These are phyloP conservation scores for Penicillium aurantiogriseum DNA, from an alignment of 2,329 filamentous ascomycete species.

Conservation along the genomic window DNA sequence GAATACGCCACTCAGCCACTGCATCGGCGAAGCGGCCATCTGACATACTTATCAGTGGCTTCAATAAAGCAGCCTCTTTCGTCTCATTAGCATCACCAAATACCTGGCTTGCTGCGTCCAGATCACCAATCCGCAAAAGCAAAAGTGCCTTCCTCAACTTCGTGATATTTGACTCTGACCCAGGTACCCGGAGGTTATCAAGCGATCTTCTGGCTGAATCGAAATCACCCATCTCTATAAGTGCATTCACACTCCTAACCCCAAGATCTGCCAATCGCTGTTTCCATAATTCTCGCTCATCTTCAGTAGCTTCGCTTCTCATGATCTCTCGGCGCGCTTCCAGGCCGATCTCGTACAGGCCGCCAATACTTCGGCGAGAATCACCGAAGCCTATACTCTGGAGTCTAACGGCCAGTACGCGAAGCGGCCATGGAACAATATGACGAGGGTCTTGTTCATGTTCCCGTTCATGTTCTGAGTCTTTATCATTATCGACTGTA, in stretches of 20 bases:
- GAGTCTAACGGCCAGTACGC: constrained; percentile 77
- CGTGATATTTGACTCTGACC: constrained; percentile 30
- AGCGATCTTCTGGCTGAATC: constrained; percentile 76
- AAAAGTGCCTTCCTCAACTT: constrained; percentile 59
- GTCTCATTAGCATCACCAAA: constrained; percentile 47
- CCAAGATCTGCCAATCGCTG: constrained; percentile 72
- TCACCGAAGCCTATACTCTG: constrained; percentile 86
- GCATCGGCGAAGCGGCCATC: constrained; percentile 70
- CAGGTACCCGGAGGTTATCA: constrained; percentile 50
- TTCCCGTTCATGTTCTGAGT: constrained; percentile 64
- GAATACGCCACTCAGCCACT: constrained; percentile 57
- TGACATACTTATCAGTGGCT: constrained; percentile 73
- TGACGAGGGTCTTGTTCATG: constrained; percentile 64
- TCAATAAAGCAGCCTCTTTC: constrained; percentile 30
- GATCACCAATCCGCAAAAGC: constrained; percentile 75
- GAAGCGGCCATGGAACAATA: constrained; percentile 82
- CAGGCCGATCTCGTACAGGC: constrained; percentile 81
- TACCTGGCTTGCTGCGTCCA: constrained; percentile 62
- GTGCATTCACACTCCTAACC: constrained; percentile 55
- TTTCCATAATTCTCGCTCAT: constrained; percentile 67
- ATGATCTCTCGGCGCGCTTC: constrained; percentile 67
- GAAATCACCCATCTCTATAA: constrained; percentile 73
- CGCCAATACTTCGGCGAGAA: constrained; percentile 78
- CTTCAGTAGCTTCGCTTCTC: constrained; percentile 51
- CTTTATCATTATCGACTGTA: constrained; percentile 52